Evolutionary conservation across 2,329 filamentous ascomycete species (phyloP), one percentile per base, ranked within the genome.

Genomic region (Sordariomycetes sp.): DNA sequence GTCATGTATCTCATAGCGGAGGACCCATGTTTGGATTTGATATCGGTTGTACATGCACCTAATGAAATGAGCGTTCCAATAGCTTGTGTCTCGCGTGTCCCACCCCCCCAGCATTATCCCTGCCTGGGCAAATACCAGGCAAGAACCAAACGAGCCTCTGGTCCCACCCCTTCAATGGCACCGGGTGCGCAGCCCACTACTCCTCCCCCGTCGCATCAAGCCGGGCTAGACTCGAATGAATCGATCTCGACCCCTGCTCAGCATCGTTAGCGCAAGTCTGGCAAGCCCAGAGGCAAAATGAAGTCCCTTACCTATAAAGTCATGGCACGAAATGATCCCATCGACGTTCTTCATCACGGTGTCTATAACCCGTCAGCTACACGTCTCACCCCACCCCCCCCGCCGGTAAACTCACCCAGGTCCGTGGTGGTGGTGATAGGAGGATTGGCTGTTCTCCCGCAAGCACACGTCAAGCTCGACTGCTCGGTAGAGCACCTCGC

Each of bases 391-490:
- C 18, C 16, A 12, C 14, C 24, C 51, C 51, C 43, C 16, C 16
- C 3, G 12, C 24, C 20, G 28, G 53, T 4, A 32, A 34, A 48
- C 56, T 53, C 20, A 58, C 56, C 46, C 51, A 58, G 52, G 37
- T 58, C 51, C n/a, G 53, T 18, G 8, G 56, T 48, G 3, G 50
- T 32, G 14, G 20, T 32, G 18, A 28, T 20, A 12, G 50, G 24
- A 10, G 22, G 12, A 11, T 51, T 35, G 20, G 16, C 43, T 1
- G 56, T 58, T 16, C 34, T 52, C 20, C 12, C n/a, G 35, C 56
- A 58, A 18, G 18, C 28, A 20, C 56, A 58, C 18, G 56, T 58
- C 56, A 58, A 32, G 35, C 8, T 22, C 6, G 56, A 54, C 8
- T 16, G 14, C 5, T 34, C 24, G 3, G 25, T 24, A 22, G 34